phyloP scores from a whole-genome alignment of 1,284 basidiomycete genomes.

The Trichosporon coremiiforme region DNA sequence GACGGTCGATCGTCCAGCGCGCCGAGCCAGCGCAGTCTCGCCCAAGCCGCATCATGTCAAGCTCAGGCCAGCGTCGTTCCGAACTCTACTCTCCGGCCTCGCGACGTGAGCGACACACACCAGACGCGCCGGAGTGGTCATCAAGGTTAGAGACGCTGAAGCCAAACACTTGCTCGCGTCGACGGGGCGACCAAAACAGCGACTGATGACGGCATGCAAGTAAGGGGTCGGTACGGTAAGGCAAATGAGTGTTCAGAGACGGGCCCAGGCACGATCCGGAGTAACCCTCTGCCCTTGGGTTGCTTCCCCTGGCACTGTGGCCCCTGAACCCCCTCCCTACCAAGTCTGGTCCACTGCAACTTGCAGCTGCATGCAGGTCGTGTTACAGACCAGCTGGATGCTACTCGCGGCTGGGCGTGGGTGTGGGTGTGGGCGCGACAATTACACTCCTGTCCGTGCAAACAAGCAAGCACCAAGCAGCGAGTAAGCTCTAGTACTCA shows the following conservation, averaged over 20 bases:
- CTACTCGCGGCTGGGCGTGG: background rate
- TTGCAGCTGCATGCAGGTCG: background rate
- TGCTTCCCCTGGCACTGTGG: background rate
- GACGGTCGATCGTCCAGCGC: background rate
- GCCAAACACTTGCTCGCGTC: background rate
- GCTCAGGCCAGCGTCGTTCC: background rate
- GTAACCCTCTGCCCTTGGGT: background rate
- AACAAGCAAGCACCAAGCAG: too few species aligned
- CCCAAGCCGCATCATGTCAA: too few species aligned
- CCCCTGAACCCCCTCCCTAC: too few species aligned
- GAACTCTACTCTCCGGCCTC: background rate
- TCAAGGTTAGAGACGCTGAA: background rate
- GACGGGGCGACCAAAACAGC: background rate
- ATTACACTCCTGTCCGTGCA: background rate
- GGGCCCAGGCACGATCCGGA: background rate
- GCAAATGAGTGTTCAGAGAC: background rate
- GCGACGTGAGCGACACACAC: background rate
- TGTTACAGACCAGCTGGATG: background rate
- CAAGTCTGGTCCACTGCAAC: background rate
- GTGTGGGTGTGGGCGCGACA: background rate
- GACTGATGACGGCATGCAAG: background rate
- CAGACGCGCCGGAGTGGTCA: background rate
- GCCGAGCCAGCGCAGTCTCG: background rate
- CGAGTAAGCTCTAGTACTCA: too few species aligned
- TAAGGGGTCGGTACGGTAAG: background rate